A percentile compares a stretch with the other conserved stretches of the same genome.
Evolutionary conservation across 805 yeast genomes (phyloP).

Genomic region (Myxozyma lipomycoides): DNA sequence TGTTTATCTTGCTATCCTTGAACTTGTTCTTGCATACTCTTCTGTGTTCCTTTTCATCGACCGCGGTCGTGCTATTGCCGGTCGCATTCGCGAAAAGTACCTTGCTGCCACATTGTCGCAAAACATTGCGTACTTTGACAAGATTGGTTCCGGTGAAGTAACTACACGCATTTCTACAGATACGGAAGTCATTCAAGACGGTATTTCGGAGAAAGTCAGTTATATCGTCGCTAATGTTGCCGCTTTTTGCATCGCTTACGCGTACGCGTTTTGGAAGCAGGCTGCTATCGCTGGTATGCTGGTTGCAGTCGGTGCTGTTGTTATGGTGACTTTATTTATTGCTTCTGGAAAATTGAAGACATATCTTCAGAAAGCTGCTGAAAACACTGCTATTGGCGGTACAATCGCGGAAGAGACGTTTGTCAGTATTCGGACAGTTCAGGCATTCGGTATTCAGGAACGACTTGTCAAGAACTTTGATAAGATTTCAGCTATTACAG

Average conservation of each 20-base stretch:
- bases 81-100: slow-evolving; percentile 40
- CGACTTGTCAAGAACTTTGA: slow-evolving; percentile 37
- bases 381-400: slow-evolving; percentile 24
- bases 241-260: slow-evolving; percentile 39
- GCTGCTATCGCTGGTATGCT: slow-evolving; percentile 33
- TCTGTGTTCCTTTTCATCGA: slow-evolving; percentile 33
- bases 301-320: slow-evolving; percentile 35
- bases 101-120: slow-evolving; percentile 39
- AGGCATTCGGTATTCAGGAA: slow-evolving; percentile 42
- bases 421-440: slow-evolving; percentile 40
- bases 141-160: slow-evolving; percentile 43
- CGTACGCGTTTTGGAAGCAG: slow-evolving; percentile 41
- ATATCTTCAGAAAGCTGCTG: slow-evolving; percentile 9
- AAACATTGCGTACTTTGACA: slow-evolving; percentile 43
- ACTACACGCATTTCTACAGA: slow-evolving; percentile 44
- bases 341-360: slow-evolving; percentile 34
- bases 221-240: slow-evolving; percentile 38
- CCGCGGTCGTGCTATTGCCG: slow-evolving; percentile 42
- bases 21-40: neutral
- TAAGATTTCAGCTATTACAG: slow-evolving; percentile 31
- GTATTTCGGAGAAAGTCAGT: slow-evolving; percentile 42
- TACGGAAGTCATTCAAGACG: slow-evolving; percentile 42
- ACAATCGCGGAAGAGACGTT: slow-evolving; percentile 42
- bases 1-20: neutral
- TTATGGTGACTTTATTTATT: slow-evolving; percentile 33